phyloP scores from a whole-genome alignment of 768 basidiomycete species.

The Suillus spraguei region DNA sequence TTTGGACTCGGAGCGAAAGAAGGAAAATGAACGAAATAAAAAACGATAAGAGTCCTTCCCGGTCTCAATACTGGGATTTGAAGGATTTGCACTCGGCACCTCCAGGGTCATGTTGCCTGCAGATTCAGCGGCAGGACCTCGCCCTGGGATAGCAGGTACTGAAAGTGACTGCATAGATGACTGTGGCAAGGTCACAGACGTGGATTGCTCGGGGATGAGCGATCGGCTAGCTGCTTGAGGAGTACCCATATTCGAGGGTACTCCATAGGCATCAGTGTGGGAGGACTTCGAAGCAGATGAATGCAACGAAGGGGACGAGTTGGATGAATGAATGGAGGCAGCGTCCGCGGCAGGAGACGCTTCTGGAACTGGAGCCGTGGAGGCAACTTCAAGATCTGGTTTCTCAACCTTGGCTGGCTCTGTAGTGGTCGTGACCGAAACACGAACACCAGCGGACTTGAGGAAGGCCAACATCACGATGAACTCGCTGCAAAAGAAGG shows the following conservation, averaged over 20 bases:
- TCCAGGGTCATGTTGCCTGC: conserved; percentile 21
- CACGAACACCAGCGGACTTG: conserved; percentile 21
- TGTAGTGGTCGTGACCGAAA: conserved; percentile 1
- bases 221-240: conserved; percentile 1
- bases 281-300: conserved; percentile 25
- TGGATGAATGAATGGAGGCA: background rate
- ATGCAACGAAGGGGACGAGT: conserved; percentile 8
- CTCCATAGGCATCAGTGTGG: conserved; percentile 26
- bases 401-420: conserved; percentile 8
- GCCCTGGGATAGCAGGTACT: conserved; percentile 5
- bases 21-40: conserved; percentile 48
- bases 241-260: conserved; percentile 2
- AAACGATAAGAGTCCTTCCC: conserved; percentile 43
- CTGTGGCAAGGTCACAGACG: conserved; percentile 19
- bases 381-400: background rate
- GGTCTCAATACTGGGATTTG: conserved; percentile 6
- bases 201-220: conserved; percentile 10
- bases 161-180: conserved; percentile 21
- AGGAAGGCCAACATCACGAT: conserved; percentile 28
- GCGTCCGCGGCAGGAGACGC: background rate
- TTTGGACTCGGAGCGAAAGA: conserved; percentile 40
- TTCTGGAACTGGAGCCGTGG: conserved; percentile 9
- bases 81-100: conserved; percentile 6
- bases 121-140: conserved; percentile 5
- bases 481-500: background rate